Evolutionary conservation across 768 basidiomycete genomes (phyloP).

Genomic region (Russula abietina): DNA sequence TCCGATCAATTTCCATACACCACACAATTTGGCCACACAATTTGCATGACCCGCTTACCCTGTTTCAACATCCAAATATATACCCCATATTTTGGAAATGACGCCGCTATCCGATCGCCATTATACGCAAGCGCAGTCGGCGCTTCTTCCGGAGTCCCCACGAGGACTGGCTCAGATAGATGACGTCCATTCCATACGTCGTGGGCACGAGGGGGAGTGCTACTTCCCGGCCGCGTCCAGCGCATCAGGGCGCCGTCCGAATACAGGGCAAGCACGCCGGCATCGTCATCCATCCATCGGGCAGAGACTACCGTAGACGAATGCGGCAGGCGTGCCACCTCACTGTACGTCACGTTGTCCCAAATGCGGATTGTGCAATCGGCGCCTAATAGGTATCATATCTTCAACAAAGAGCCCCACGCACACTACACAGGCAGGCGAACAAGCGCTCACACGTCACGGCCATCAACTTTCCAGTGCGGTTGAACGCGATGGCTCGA

Average conservation of each 20-base stretch:
- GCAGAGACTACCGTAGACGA: constrained; percentile 44
- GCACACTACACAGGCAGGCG: not conserved
- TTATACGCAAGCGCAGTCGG: constrained; percentile 24
- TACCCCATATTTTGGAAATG: constrained; percentile 23
- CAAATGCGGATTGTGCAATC: constrained; percentile 58
- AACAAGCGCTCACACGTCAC: constrained; percentile 44
- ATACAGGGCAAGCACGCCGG: constrained; percentile 27
- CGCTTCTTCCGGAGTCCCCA: constrained; percentile 16
- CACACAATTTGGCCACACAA: constrained; percentile 37
- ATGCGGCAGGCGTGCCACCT: constrained; percentile 53
- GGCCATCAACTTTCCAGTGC: constrained; percentile 51
- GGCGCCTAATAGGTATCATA: constrained; percentile 39
- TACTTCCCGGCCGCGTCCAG: constrained; percentile 52
- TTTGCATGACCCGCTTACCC: constrained; percentile 29
- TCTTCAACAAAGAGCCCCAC: not conserved
- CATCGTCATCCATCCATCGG: constrained; percentile 44
- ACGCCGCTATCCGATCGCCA: constrained; percentile 23
- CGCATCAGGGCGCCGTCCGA: constrained; percentile 53
- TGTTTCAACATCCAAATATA: constrained; percentile 24
- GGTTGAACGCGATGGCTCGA: constrained; percentile 43
- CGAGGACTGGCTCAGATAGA: constrained; percentile 13
- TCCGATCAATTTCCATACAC: not conserved
- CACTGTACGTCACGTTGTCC: constrained; percentile 42
- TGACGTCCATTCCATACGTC: constrained; percentile 22
- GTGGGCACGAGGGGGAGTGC: constrained; percentile 11